Base-by-base conservation (phyloP, 768 basidiomycete species). In the Lepiota venenata region DNA sequence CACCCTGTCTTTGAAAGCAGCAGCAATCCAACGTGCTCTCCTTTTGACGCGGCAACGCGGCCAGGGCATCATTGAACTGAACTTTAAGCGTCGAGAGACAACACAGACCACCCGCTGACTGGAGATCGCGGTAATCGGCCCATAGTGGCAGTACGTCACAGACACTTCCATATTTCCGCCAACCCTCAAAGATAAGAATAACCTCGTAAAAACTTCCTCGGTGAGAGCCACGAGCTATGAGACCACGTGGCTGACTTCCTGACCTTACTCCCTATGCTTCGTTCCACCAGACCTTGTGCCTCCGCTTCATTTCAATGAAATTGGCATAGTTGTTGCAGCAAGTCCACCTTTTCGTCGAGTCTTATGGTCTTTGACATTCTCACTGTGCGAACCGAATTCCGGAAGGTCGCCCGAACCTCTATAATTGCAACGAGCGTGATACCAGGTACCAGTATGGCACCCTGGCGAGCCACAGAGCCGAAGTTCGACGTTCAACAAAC, bases 361-460 rank as follows among this genome's bases (percentile, higher is more conserved):
- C 18, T 29, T 50, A 36, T 47, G 5, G 32, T 32, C 25, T 18
- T 15, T 22, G 9, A 22, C 43, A 6, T 39, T 41, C 42, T 42
- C 50, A 44, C 50, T 36, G 50, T 44, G 50, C n/a, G 50, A 52
- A 52, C 40, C 25, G n/a, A 43, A 14, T 18, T 22, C 49, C 38
- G 15, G 41, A 50, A 18, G n/a, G 29, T 8, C 20, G 27, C 36
- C n/a, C n/a, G 35, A 35, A 21, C 21, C 15, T 20, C 8, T 36
- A 52, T 18, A 18, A 50, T n/a, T 50, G 32, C 32, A 50, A 50
- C 20, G 15, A 42, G 29, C 21, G n/a, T 35, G 7, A 42, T 41
- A 29, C 5, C 12, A 35, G 12, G 21, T 2, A 27, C 12, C 43
- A 45, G 21, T 22, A 12, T 22, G 11, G 20, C 15, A 45, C 3